A percentile compares a stretch with the other conserved stretches of the same genome.
These are phyloP conservation scores for Quercus lobata DNA, from an alignment of 331 rosid genomes.

Conservation along the genomic window DNA sequence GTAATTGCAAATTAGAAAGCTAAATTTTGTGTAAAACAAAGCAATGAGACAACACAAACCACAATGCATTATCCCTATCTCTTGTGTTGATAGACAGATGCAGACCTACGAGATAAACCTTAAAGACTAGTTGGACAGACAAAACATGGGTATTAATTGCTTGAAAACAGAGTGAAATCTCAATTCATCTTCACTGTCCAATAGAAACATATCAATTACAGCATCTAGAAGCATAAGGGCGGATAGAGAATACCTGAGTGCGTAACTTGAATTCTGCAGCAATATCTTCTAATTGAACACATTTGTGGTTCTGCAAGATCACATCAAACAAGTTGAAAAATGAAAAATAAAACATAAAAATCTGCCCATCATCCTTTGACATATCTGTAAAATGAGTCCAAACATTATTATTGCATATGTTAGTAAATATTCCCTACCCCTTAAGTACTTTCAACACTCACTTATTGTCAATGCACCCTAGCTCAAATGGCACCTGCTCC, in stretches of 20 bases:
- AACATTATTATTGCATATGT: background rate
- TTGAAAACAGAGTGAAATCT: background rate
- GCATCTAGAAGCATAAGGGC: conserved; percentile 11
- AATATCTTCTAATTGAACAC: conserved; percentile 92
- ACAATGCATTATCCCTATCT: background rate
- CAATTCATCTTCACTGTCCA: background rate
- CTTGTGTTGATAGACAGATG: background rate
- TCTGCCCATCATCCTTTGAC: background rate
- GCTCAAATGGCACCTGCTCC: too few species aligned
- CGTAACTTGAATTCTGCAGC: conserved; percentile 89
- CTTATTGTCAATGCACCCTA: background rate
- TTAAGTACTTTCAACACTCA: background rate
- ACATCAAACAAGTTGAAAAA: background rate
- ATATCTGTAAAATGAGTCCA: background rate
- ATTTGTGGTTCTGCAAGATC: conserved; percentile 73
- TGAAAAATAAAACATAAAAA: background rate
- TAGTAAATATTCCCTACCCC: background rate
- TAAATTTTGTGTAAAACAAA: background rate
- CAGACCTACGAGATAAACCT: background rate
- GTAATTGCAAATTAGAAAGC: conserved; percentile 10
- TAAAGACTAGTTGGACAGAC: background rate
- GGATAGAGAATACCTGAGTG: conserved; percentile 65
- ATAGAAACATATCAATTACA: background rate
- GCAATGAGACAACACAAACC: background rate
- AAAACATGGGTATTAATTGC: background rate